phyloP scores from a whole-genome alignment of 1,284 basidiomycete genomes.

The Leccinum angustisporum region DNA sequence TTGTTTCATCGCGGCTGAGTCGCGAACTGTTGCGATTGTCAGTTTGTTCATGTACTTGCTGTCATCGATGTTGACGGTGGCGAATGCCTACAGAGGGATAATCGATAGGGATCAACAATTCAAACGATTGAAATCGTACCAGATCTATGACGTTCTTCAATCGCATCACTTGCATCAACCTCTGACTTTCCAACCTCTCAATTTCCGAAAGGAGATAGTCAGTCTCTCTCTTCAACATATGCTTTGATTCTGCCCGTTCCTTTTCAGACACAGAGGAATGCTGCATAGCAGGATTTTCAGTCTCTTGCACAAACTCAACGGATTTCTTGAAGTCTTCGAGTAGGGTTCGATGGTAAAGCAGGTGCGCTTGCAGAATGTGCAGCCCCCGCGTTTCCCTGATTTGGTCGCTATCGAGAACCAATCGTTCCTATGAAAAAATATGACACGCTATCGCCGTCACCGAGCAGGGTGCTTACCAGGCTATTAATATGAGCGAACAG shows the following conservation, averaged over 20 bases:
- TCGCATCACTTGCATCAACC: constrained; percentile 46
- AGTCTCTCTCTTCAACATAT: constrained; percentile 45
- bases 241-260: constrained; percentile 19
- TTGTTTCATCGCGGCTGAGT: constrained; percentile 56
- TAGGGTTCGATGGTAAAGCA: constrained; percentile 51
- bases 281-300: constrained; percentile 44
- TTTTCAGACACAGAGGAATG: constrained; percentile 16
- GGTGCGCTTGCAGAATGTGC: constrained; percentile 52
- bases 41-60: constrained; percentile 47
- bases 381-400: constrained; percentile 47
- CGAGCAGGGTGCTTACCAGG: constrained; percentile 34
- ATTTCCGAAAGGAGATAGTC: constrained; percentile 45
- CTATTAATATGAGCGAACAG: constrained; percentile 45
- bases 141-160: constrained; percentile 56
- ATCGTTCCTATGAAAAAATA: constrained; percentile 39
- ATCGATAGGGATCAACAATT: not conserved
- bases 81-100: constrained; percentile 42
- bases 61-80: constrained; percentile 50
- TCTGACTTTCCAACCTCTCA: constrained; percentile 42
- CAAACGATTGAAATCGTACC: constrained; percentile 32
- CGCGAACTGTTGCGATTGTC: constrained; percentile 46
- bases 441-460: not conserved
- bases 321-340: constrained; percentile 51
- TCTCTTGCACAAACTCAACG: constrained; percentile 45
- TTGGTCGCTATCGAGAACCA: constrained; percentile 39